Base-by-base conservation (phyloP, 805 yeast genomes). In the Hanseniaspora jakobsenii region DNA sequence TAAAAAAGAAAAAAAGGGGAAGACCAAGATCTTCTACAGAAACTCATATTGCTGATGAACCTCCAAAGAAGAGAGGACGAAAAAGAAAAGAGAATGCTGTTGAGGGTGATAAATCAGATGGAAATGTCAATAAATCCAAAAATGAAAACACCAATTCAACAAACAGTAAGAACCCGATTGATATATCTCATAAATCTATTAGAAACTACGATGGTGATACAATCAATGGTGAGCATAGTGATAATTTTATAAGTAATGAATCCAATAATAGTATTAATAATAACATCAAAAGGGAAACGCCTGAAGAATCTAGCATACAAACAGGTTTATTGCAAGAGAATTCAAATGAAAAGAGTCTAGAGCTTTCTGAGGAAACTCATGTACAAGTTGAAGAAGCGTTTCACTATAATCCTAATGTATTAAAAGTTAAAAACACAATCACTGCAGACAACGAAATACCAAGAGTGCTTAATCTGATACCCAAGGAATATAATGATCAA, bases 41-140 rank as follows among this genome's bases (percentile, higher is more conserved):
- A n/a, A 43, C 27, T 8, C 45, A 54, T 3, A 56, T 55, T 6
- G 55, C 55, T 4, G 57, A 51, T 9, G 55, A 44, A 17, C 51
- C 27, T 48, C 53, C 10, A 50, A 50, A 17, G 58, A 53, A 3
- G 48, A 57, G 7, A 62, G 55, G 23, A 50, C 51, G 23, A 59
- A 57, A 38, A 51, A 32, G 36, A 54, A 52, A 43, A 22, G 31
- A 10, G 6, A n/a, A 6, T 23, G 10, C n/a, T n/a, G n/a, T n/a
- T n/a, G n/a, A n/a, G n/a, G n/a, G n/a, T n/a, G n/a, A n/a, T n/a
- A n/a, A n/a, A n/a, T n/a, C n/a, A n/a, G n/a, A 7, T 8, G 13
- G 12, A 3, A 34, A 14, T 22, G 24, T 34, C 16, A 28, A 17
- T 22, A 16, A 12, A 16, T 7, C 12, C 8, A 8, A 7, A 31